Evolutionary conservation across 371 early-diverging fungal species (phyloP).

Genomic region (Rhizopus sp.): DNA sequence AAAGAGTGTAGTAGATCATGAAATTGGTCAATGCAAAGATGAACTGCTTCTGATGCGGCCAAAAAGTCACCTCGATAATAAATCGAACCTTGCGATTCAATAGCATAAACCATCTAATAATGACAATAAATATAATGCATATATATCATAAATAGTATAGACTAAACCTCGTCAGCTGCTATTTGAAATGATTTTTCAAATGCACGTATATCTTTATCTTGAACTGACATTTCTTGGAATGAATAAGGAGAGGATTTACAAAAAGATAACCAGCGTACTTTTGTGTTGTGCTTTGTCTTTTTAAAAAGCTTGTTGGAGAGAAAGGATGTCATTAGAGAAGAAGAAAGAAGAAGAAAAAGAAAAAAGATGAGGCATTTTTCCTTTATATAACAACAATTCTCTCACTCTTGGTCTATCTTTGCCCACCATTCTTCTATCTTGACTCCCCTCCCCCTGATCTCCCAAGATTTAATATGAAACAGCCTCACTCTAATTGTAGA

Average conservation of each 20-base stretch:
- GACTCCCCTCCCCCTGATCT: no score
- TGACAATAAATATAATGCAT: not conserved
- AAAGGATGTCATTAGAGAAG: not conserved
- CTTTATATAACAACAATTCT: not conserved
- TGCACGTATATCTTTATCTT: conserved; percentile 17
- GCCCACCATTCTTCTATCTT: not conserved
- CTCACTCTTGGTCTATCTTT: no score
- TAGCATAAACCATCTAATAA: conserved; percentile 27
- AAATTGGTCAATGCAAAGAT: conserved; percentile 22
- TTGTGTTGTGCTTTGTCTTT: no score
- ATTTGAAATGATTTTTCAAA: conserved; percentile 15
- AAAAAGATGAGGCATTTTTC: no score
- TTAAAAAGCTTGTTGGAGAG: not conserved
- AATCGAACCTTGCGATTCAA: conserved; percentile 28
- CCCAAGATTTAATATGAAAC: no score
- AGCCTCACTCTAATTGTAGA: no score
- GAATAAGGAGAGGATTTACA: conserved; percentile 25
- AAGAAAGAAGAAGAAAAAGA: not conserved
- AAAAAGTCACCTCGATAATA: conserved; percentile 25
- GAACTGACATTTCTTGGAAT: not conserved
- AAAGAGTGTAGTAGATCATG: conserved; percentile 20
- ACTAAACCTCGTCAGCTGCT: conserved; percentile 31
- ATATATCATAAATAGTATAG: not conserved
- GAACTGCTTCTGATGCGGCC: conserved; percentile 20
- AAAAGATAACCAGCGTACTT: not conserved